These are phyloP conservation scores for Rhinocladiella mackenziei DNA, from an alignment of 2,329 filamentous ascomycete species.

Conservation along the genomic window DNA sequence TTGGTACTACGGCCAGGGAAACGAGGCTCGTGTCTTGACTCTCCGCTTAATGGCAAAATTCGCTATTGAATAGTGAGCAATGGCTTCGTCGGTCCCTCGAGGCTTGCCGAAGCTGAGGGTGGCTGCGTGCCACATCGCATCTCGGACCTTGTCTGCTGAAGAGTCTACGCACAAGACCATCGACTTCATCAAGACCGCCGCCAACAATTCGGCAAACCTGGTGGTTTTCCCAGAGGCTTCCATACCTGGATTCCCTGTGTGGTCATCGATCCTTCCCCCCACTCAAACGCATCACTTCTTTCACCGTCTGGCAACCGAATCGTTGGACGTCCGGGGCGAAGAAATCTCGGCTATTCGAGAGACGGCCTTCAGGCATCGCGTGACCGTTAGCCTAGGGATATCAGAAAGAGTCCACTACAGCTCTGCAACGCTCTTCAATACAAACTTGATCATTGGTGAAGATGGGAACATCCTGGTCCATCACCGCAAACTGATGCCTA, in stretches of 20 bases:
- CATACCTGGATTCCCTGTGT: constrained; percentile 53
- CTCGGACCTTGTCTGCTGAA: constrained; percentile 47
- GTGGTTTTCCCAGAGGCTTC: constrained; percentile 54
- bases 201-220: constrained; percentile 44
- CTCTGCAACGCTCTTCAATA: constrained; percentile 50
- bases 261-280: constrained; percentile 47
- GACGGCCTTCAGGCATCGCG: constrained; percentile 37
- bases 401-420: constrained; percentile 47
- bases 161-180: constrained; percentile 48
- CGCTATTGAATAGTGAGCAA: too few relatives aligned
- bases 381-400: constrained; percentile 50
- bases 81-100: too few relatives aligned
- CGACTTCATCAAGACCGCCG: constrained; percentile 44
- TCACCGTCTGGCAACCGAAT: constrained; percentile 44
- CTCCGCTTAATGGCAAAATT: too few relatives aligned
- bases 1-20: background rate
- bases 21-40: background rate
- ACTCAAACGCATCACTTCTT: constrained; percentile 48
- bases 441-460: constrained; percentile 47
- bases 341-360: constrained; percentile 44
- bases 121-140: constrained; percentile 38
- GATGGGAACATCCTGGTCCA: constrained; percentile 48
- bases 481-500: constrained; percentile 54
- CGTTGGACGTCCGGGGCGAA: constrained; percentile 45
- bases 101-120: too few relatives aligned